Conservation (phyloP, 176 grass and related monocot species). For the Carex myosuroides region DNA sequence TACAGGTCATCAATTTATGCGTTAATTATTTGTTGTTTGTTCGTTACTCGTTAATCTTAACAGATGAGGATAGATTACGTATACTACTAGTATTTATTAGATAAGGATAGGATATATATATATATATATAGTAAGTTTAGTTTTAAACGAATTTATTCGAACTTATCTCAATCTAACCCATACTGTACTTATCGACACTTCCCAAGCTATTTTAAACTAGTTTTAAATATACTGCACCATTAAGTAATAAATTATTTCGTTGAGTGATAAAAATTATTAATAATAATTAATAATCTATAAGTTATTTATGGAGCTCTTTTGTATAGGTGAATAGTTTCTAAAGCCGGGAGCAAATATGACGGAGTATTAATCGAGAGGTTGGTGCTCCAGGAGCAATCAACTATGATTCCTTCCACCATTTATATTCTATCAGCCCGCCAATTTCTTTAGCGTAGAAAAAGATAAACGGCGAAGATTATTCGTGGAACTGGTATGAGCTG, state of each 20-base stretch:
- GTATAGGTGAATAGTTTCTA: not conserved
- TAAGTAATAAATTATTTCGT: not conserved
- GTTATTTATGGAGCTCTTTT: not conserved
- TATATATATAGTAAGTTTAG: no score
- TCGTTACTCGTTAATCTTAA: no score
- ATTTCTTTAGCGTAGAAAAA: not conserved
- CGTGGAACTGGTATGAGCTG: not conserved
- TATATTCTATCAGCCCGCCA: slow-evolving; percentile 1
- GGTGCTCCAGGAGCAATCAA: not conserved
- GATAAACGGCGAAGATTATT: not conserved
- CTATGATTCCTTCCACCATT: not conserved
- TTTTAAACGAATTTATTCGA: no score
- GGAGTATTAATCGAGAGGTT: not conserved
- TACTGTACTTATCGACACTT: no score
- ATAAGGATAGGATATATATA: no score
- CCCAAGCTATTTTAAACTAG: no score
- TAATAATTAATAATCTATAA: not conserved
- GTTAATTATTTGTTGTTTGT: no score
- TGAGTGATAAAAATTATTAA: not conserved
- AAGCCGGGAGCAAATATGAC: not conserved
- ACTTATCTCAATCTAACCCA: no score
- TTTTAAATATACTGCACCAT: no score
- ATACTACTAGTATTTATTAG: no score
- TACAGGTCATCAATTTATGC: no score
- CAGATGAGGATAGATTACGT: no score